These are phyloP conservation scores for Clitopilus passeckerianus DNA, from an alignment of 768 basidiomycete species.

Conservation along the genomic window DNA sequence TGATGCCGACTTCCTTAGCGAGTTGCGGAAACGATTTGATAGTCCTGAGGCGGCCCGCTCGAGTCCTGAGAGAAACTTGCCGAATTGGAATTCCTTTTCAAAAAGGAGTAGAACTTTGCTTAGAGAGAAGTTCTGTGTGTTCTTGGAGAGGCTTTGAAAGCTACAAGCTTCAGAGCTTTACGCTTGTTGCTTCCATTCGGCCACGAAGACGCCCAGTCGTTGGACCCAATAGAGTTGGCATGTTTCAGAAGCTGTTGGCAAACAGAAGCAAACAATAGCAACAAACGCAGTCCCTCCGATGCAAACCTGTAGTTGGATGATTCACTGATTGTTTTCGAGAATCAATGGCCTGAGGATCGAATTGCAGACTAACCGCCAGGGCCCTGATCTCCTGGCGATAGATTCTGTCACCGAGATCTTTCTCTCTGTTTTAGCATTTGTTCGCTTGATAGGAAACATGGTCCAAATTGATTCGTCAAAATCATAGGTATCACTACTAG, in stretches of 20 bases:
- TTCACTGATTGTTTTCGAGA: neutral
- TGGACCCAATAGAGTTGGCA: too few relatives aligned
- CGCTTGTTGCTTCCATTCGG: too few relatives aligned
- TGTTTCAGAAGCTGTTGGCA: neutral
- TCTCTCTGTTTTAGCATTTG: neutral
- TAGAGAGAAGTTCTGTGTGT: too few relatives aligned
- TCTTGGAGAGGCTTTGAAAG: too few relatives aligned
- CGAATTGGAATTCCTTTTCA: neutral
- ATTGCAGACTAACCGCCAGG: neutral
- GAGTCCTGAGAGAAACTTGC: neutral
- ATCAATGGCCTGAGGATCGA: neutral
- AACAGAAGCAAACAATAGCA: neutral
- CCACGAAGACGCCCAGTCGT: too few relatives aligned
- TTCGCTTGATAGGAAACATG: too few relatives aligned
- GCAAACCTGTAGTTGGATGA: neutral
- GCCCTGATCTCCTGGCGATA: neutral
- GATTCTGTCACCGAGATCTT: neutral
- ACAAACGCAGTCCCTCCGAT: neutral
- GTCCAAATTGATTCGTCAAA: neutral
- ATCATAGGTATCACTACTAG: neutral
- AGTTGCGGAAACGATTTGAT: constrained; percentile 6
- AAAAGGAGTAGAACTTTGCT: too few relatives aligned
- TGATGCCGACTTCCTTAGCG: constrained; percentile 6
- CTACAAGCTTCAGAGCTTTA: too few relatives aligned
- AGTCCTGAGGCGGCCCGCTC: neutral